phyloP scores from a whole-genome alignment of 2,329 filamentous ascomycete genomes.

The Botrytis sinoallii region DNA sequence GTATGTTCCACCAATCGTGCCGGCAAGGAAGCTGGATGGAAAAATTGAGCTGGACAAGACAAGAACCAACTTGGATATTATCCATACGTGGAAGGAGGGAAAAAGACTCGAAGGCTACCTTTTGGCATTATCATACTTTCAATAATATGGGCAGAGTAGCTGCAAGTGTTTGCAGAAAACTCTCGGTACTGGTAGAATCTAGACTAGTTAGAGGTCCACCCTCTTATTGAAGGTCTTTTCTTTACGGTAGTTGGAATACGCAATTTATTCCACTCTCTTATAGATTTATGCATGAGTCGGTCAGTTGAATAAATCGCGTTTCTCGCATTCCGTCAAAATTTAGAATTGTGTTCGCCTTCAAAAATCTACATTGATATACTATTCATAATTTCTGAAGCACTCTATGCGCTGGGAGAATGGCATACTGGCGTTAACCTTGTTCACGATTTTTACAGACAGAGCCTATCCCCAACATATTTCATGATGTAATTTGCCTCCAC shows the following conservation, averaged over 20 bases:
- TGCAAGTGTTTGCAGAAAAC: neutral
- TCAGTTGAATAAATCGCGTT: neutral
- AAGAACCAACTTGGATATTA: neutral
- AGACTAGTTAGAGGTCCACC: neutral
- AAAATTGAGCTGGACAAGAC: neutral
- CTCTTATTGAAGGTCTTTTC: neutral
- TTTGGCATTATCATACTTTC: accelerated
- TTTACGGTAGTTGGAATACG: neutral
- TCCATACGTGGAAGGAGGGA: neutral
- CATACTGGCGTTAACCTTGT: neutral
- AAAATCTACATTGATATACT: neutral
- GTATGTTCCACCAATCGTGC: neutral
- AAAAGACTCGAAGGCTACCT: neutral
- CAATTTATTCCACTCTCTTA: neutral
- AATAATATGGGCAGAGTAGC: neutral
- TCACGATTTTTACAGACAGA: neutral
- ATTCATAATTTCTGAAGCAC: too few species aligned
- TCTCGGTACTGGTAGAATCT: neutral
- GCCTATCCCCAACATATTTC: neutral
- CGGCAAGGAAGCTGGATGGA: neutral
- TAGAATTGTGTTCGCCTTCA: neutral
- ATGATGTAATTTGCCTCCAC: neutral
- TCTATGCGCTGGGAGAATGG: neutral
- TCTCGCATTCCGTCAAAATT: neutral
- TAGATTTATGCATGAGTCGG: neutral